phyloP scores from a whole-genome alignment of 305 asterid genomes.

The Fraxinus baroniana region DNA sequence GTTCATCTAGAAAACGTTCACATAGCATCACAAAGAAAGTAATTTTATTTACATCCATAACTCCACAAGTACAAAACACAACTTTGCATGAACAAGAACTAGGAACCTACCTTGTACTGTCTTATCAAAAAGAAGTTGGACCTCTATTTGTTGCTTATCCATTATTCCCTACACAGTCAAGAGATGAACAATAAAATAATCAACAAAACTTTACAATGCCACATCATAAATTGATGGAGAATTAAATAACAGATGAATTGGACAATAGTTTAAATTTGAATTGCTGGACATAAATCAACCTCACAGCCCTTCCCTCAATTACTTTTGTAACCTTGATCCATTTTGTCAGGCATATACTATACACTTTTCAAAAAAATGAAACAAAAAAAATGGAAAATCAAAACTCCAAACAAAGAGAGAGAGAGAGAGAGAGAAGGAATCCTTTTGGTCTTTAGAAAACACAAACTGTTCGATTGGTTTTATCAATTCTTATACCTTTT shows the following conservation, averaged over 20 bases:
- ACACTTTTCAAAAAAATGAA: not conserved
- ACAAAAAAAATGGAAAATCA: not conserved
- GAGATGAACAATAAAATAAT: slow-evolving; percentile 19
- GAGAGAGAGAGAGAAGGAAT: not conserved
- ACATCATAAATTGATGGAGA: not conserved
- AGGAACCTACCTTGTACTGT: slow-evolving; percentile 76
- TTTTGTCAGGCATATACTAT: not conserved
- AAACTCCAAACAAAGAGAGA: not conserved
- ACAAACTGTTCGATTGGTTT: not conserved
- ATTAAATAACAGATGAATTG: not conserved
- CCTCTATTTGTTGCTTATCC: slow-evolving; percentile 58
- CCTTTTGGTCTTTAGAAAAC: not conserved
- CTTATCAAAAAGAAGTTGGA: slow-evolving; percentile 75
- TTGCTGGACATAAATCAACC: not conserved
- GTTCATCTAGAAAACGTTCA: not conserved
- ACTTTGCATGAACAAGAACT: slow-evolving; percentile 9
- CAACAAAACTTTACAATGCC: not conserved
- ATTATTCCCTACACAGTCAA: slow-evolving; percentile 54
- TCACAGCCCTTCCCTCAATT: not conserved
- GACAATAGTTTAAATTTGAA: not conserved
- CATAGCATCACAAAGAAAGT: not conserved
- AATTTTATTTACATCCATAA: not conserved
- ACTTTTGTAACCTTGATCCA: not conserved
- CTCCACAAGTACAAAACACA: not conserved
- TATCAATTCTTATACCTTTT: not conserved